Percentiles rank a stretch among this genome's conserved stretches.
Conservation (phyloP, 1,284 basidiomycete species). For the Ganoderma meredithae region DNA sequence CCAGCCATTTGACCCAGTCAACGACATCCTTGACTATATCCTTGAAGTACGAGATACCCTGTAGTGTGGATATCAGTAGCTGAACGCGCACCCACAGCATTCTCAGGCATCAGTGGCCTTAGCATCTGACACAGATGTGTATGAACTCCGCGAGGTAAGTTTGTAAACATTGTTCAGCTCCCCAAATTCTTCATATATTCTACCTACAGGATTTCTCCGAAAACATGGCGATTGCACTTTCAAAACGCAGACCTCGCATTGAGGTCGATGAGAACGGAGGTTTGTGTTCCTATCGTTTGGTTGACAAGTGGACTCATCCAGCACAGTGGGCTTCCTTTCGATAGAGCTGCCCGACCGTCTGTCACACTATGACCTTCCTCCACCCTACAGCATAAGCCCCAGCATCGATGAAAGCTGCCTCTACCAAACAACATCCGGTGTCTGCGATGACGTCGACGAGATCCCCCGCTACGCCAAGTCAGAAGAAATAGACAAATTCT, state of each 20-base stretch:
- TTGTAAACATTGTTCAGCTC: neutral
- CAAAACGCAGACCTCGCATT: neutral
- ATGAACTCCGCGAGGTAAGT: neutral
- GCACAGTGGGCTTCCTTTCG: neutral
- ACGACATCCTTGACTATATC: slow-evolving; percentile 32
- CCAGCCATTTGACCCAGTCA: slow-evolving; percentile 25
- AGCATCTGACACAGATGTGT: neutral
- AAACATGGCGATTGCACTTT: neutral
- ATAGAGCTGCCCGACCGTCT: neutral
- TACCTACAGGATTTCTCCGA: neutral
- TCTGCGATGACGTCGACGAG: neutral
- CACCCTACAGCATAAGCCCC: neutral
- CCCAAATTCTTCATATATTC: neutral
- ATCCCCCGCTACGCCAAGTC: neutral
- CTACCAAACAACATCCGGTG: neutral
- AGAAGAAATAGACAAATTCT: neutral
- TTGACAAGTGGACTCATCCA: neutral
- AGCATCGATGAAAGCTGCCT: neutral
- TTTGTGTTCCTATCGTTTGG: neutral
- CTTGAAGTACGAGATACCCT: neutral
- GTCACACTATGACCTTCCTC: neutral
- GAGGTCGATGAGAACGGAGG: neutral
- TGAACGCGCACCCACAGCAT: neutral
- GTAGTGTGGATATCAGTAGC: neutral
- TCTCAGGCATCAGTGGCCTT: neutral